Percentiles rank a stretch among this genome's conserved stretches.
These are phyloP conservation scores for Thalassiosira delicatula DNA, from an alignment of 352 stramenopile species.

Conservation along the genomic window DNA sequence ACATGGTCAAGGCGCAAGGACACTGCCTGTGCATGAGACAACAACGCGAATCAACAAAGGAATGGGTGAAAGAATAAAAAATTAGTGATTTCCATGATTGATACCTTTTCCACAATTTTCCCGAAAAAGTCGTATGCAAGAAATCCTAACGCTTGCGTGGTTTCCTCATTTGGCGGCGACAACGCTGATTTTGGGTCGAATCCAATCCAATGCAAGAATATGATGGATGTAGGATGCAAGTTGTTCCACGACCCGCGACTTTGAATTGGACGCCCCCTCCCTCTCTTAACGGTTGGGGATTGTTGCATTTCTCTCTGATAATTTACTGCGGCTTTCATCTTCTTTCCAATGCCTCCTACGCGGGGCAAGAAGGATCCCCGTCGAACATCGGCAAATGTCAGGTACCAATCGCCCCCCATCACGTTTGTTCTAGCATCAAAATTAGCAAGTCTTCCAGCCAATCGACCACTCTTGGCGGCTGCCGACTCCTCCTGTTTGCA, in stretches of 20 bases:
- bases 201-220: conserved; percentile 83
- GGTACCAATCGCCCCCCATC: conserved; percentile 75
- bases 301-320: too few relatives aligned
- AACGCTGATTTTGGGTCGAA: conserved; percentile 69
- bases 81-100: too few relatives aligned
- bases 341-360: too few relatives aligned
- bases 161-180: conserved; percentile 72
- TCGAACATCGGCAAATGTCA: conserved; percentile 73
- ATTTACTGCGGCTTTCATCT: too few relatives aligned
- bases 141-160: conserved; percentile 76
- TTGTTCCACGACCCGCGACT: conserved; percentile 70
- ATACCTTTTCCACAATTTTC: conserved; percentile 79
- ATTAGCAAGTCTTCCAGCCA: conserved; percentile 65
- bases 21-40: conserved; percentile 40
- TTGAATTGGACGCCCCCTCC: too few relatives aligned
- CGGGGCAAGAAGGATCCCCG: conserved; percentile 72
- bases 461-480: conserved; percentile 55
- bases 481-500: too few relatives aligned
- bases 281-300: too few relatives aligned
- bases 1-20: conserved; percentile 33
- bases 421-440: conserved; percentile 77
- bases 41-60: conserved; percentile 5
- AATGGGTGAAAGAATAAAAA: too few relatives aligned
- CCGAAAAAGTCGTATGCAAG: conserved; percentile 80
- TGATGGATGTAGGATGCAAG: conserved; percentile 54